Evolutionary conservation across 2,329 filamentous ascomycete genomes (phyloP), one percentile per base, ranked within the genome.

Genomic region (Bipolaris gigantea): DNA sequence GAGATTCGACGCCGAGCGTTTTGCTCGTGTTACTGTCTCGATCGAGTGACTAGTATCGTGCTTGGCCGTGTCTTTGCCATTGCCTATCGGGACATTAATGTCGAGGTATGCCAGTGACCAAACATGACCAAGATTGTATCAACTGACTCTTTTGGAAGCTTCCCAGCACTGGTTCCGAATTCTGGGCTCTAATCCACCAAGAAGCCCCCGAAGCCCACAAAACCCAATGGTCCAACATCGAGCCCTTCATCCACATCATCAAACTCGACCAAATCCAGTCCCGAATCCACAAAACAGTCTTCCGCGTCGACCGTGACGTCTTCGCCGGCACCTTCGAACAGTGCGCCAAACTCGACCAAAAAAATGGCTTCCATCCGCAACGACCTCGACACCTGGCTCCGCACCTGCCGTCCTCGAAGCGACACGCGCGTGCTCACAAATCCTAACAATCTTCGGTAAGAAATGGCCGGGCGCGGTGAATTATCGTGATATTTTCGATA

Each of bases 401-500:
- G 49, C 27, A 55, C 43, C 7, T 60, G 51, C 33, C n/a, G 56
- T 63, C 4, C 56, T 68, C 2, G 64, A 68, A 35, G 65, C 65
- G 9, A 66, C 64, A 2, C 56, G 61, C n/a, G 56, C 63, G 21
- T 67, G 65, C 48, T 64, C 57, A 4, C 63, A 67, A 19, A 65
- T 62, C 11, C 36, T 68, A 11, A 67, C 64, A 1, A 67, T 68
- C 9, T 68, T 67, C 33, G 64, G 64, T 1, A 64, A 68, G 33
- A 67, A 65, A 25, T 68, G 65, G 65, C 64, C 64, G 2, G 63
- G 65, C 2, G 65, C 65, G 16, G 55, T 65, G 15, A 68, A 67
- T 32, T 66, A 68, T 35, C 61, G 65, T 16, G 63, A 67, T n/a
- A 69, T 67, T 21, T 69, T 69, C 39, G 65, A 66, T 33, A 56